phyloP scores from a whole-genome alignment of 2,329 filamentous ascomycete genomes.

The Colletotrichum sp. region DNA sequence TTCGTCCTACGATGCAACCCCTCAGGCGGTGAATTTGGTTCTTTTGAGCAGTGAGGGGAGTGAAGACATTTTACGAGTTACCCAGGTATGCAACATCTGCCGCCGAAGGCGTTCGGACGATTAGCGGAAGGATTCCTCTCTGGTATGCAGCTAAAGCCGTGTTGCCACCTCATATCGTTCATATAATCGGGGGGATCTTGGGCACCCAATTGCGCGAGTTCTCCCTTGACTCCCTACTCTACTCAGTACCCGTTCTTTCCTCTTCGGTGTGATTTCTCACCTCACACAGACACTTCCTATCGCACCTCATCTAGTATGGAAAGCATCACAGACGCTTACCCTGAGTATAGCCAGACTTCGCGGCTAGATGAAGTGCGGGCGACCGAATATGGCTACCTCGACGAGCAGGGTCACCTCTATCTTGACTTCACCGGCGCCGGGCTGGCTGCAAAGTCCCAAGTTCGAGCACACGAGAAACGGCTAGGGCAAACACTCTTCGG shows the following conservation, averaged over 20 bases:
- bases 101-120: background rate
- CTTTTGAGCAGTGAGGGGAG: background rate
- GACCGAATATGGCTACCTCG: slow-evolving; percentile 40
- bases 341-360: slow-evolving; percentile 37
- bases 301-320: background rate
- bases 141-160: background rate
- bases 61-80: background rate
- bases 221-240: background rate
- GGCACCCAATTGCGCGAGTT: background rate
- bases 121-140: background rate
- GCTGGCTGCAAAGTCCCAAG: slow-evolving; percentile 37
- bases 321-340: slow-evolving; percentile 27
- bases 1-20: background rate
- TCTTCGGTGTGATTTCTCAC: background rate
- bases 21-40: background rate
- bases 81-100: background rate
- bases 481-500: slow-evolving; percentile 35
- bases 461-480: slow-evolving; percentile 34
- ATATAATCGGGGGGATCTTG: background rate
- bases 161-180: background rate
- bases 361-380: slow-evolving; percentile 34
- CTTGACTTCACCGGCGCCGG: slow-evolving; percentile 47
- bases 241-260: background rate
- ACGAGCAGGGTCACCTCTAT: slow-evolving; percentile 42
- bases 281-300: background rate